phyloP scores from a whole-genome alignment of 129 eudicot species.

The Flaveria sonorensis region DNA sequence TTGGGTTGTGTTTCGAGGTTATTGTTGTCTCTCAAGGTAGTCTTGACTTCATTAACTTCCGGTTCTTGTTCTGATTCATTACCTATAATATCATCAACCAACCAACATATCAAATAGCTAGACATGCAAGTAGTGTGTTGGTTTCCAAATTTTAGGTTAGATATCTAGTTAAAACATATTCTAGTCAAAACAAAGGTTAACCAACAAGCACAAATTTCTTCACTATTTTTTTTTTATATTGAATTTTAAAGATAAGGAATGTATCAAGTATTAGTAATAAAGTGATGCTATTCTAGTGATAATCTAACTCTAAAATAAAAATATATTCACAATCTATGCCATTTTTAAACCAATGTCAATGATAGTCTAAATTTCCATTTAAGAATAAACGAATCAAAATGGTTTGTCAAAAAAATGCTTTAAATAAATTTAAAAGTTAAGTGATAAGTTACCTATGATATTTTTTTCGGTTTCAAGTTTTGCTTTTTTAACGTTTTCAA shows the following conservation, averaged over 20 bases:
- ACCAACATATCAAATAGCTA: neutral
- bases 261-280: too few species aligned
- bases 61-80: neutral
- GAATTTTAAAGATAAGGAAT: too few species aligned
- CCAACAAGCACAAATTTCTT: too few species aligned
- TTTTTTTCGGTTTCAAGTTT: neutral
- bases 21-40: neutral
- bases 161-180: neutral
- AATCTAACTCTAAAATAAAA: too few species aligned
- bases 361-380: too few species aligned
- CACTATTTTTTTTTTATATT: too few species aligned
- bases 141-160: neutral
- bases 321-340: too few species aligned
- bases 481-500: conserved; percentile 10
- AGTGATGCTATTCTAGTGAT: too few species aligned
- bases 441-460: neutral
- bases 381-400: too few species aligned
- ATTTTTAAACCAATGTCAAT: too few species aligned
- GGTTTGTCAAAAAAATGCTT: too few species aligned
- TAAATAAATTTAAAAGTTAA: too few species aligned
- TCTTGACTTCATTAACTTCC: neutral
- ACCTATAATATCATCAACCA: neutral
- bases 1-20: neutral
- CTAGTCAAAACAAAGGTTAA: neutral
- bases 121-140: neutral